phyloP scores from a whole-genome alignment of 2,329 filamentous ascomycete genomes.

The Triangularia setosa region DNA sequence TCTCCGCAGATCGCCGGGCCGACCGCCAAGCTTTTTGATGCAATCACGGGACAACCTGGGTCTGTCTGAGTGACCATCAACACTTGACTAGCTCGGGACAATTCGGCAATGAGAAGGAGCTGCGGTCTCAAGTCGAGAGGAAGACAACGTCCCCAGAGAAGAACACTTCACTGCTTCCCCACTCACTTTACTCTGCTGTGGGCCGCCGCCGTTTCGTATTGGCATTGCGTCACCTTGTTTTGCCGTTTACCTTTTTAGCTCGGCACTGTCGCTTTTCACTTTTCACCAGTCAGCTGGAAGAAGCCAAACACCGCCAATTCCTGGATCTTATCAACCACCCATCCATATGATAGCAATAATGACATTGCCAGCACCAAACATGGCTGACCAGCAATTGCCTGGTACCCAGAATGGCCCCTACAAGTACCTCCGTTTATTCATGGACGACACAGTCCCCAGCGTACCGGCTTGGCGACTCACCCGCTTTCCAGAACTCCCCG shows the following conservation, averaged over 20 bases:
- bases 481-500: neutral
- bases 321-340: neutral
- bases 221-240: neutral
- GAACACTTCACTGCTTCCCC: too few species aligned
- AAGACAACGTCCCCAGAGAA: neutral
- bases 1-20: neutral
- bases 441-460: neutral
- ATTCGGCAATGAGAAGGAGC: neutral
- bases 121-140: neutral
- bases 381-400: neutral
- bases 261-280: neutral
- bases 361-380: neutral
- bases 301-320: neutral
- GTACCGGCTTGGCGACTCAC: neutral
- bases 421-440: neutral
- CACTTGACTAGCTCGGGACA: neutral
- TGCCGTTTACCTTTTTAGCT: neutral
- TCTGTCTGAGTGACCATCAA: neutral
- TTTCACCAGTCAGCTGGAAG: neutral
- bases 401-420: neutral
- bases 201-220: too few species aligned
- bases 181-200: neutral
- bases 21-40: neutral
- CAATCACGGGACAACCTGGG: neutral
- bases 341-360: neutral